Conservation (phyloP, 73 alveolate species). For the Blepharisma stoltei region DNA sequence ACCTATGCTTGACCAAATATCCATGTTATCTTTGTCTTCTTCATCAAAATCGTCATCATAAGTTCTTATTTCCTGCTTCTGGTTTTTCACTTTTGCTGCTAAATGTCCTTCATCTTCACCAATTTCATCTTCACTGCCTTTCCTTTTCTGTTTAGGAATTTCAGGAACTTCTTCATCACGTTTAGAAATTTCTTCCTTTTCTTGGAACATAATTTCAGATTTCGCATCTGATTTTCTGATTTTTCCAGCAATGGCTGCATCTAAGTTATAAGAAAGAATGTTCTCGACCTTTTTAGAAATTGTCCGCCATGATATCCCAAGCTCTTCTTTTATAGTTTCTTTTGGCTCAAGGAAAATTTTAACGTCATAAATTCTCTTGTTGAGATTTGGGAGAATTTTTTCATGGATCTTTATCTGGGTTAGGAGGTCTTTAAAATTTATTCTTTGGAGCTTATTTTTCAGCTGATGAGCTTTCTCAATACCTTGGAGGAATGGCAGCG, state of each 20-base stretch:
- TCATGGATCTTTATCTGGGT: slow-evolving; percentile 76
- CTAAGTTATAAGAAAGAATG: slow-evolving; percentile 64
- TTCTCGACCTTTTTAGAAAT: slow-evolving; percentile 58
- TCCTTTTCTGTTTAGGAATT: slow-evolving; percentile 48
- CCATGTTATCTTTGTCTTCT: slow-evolving; percentile 33
- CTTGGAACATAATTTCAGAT: slow-evolving; percentile 54
- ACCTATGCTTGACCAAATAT: no score
- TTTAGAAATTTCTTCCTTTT: slow-evolving; percentile 46
- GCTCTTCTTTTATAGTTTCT: slow-evolving; percentile 63
- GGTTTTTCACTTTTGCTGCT: slow-evolving; percentile 19
- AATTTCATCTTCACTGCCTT: slow-evolving; percentile 52
- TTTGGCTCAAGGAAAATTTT: slow-evolving; percentile 70
- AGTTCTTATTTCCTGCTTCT: slow-evolving; percentile 42
- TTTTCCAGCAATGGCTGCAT: slow-evolving; percentile 65
- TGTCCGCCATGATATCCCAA: slow-evolving; percentile 55
- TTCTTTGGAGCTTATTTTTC: slow-evolving; percentile 79
- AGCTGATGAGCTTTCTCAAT: slow-evolving; percentile 73
- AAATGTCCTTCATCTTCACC: slow-evolving; percentile 43
- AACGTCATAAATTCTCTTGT: slow-evolving; percentile 73
- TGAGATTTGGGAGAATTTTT: slow-evolving; percentile 49
- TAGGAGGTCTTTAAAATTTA: slow-evolving; percentile 75
- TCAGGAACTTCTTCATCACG: slow-evolving; percentile 53
- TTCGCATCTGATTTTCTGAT: slow-evolving; percentile 64
- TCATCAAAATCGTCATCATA: slow-evolving; percentile 57
- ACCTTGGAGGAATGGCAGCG: slow-evolving; percentile 58